Conservation (phyloP, 768 basidiomycete species). For the Phaffia australis region DNA sequence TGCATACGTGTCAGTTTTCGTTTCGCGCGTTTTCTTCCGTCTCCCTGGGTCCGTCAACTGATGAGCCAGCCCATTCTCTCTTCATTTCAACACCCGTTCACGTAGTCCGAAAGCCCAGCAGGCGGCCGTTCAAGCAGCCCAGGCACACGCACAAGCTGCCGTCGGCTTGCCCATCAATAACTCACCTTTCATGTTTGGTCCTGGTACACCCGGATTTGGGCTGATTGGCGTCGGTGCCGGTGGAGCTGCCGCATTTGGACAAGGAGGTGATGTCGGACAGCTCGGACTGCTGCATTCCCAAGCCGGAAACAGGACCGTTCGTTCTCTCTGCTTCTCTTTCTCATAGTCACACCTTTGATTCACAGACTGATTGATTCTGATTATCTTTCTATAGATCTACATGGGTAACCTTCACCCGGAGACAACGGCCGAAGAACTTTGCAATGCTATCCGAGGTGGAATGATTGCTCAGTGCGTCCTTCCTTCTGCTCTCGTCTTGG, state of each 20-base stretch:
- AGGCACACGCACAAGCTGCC: conserved; percentile 38
- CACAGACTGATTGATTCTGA: neutral
- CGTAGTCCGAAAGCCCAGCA: conserved; percentile 63
- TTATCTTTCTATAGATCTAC: conserved; percentile 41
- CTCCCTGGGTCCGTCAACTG: neutral
- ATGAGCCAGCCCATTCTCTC: neutral
- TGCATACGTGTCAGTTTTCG: conserved; percentile 25
- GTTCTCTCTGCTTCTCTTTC: neutral
- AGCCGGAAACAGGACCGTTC: conserved; percentile 80
- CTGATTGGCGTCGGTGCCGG: conserved; percentile 38
- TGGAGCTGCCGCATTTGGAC: conserved; percentile 27
- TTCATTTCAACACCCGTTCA: conserved; percentile 48
- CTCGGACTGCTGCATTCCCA: conserved; percentile 40
- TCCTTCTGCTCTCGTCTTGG: no score
- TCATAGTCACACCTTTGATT: neutral
- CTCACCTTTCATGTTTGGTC: conserved; percentile 33
- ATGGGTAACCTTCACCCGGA: conserved; percentile 66
- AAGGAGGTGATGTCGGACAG: conserved; percentile 26
- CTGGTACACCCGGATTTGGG: conserved; percentile 16
- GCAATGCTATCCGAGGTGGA: conserved; percentile 93
- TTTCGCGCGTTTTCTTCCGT: neutral
- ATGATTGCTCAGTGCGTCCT: conserved; percentile 61
- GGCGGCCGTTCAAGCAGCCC: conserved; percentile 56
- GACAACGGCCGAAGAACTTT: conserved; percentile 85
- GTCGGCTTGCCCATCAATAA: conserved; percentile 32